Percentiles rank a stretch among this genome's conserved stretches.
Evolutionary conservation across 192 early-diverging fungal species (phyloP).

Genomic region (Funneliformis geosporum): DNA sequence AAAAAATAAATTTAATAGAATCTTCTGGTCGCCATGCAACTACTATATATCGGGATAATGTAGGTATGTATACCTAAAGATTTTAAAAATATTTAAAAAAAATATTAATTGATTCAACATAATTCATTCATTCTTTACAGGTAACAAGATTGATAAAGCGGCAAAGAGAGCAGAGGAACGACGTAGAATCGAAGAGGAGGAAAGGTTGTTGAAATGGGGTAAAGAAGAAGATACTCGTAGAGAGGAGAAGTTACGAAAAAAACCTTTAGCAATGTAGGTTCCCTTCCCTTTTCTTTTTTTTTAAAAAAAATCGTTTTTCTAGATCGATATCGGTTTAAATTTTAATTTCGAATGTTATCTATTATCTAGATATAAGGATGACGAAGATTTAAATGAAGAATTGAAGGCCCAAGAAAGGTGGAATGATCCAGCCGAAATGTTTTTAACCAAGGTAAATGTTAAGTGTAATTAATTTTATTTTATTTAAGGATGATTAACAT

Average conservation of each 20-base stretch:
- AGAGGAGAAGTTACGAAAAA: slow-evolving; percentile 45
- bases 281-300: not conserved
- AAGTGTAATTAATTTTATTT: too few relatives aligned
- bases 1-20: slow-evolving; percentile 23
- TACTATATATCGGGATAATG: slow-evolving; percentile 46
- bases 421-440: slow-evolving; percentile 67
- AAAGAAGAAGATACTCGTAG: slow-evolving; percentile 45
- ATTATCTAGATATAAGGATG: slow-evolving; percentile 55
- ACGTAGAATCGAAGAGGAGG: slow-evolving; percentile 53
- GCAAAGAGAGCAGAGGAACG: slow-evolving; percentile 42
- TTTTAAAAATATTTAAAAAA: not conserved
- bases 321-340: too few relatives aligned
- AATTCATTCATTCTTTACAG: slow-evolving; percentile 32
- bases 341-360: not conserved
- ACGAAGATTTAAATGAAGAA: slow-evolving; percentile 63
- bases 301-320: too few relatives aligned
- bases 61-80: slow-evolving; percentile 25
- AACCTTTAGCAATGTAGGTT: slow-evolving; percentile 56
- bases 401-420: slow-evolving; percentile 58
- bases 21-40: slow-evolving; percentile 40
- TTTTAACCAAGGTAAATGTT: slow-evolving; percentile 51
- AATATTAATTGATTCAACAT: not conserved
- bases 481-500: not conserved
- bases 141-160: slow-evolving; percentile 50
- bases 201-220: slow-evolving; percentile 60